Percentiles rank a stretch among this genome's conserved stretches.
Evolutionary conservation across 495 filamentous ascomycete genomes (phyloP).

Genomic region (Lasiosphaeria miniovina): DNA sequence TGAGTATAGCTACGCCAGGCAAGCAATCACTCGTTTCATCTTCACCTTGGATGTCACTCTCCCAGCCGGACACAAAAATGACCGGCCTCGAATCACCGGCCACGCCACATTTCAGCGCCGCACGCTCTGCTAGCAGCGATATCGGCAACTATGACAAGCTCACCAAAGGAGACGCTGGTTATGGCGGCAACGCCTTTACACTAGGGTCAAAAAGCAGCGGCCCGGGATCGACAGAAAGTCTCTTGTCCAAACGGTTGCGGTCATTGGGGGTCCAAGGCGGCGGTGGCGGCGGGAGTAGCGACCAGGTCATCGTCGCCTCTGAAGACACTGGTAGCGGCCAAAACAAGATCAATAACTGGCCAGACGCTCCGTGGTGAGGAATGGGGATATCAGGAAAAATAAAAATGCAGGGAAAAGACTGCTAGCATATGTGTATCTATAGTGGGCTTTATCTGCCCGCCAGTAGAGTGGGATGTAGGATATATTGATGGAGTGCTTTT

Average conservation of each 20-base stretch:
- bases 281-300: neutral
- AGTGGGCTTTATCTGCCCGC: too few species aligned
- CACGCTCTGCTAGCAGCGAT: too few species aligned
- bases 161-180: slow-evolving; percentile 63
- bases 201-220: slow-evolving; percentile 6
- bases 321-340: too few species aligned
- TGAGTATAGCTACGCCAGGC: slow-evolving; percentile 8
- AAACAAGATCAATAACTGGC: too few species aligned
- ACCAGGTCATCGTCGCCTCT: too few species aligned
- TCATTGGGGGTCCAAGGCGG: slow-evolving; percentile 29
- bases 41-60: neutral
- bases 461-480: too few species aligned
- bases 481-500: too few species aligned
- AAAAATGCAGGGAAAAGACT: too few species aligned
- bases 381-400: too few species aligned
- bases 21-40: neutral
- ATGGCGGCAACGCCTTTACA: slow-evolving; percentile 58
- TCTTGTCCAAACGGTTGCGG: slow-evolving; percentile 45
- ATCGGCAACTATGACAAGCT: slow-evolving; percentile 67
- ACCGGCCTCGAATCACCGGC: neutral
- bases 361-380: too few species aligned
- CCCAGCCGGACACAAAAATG: neutral
- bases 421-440: too few species aligned
- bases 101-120: too few species aligned
- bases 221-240: slow-evolving; percentile 34